Conservation (phyloP, 345 rosid species). For the Brassica napus region DNA sequence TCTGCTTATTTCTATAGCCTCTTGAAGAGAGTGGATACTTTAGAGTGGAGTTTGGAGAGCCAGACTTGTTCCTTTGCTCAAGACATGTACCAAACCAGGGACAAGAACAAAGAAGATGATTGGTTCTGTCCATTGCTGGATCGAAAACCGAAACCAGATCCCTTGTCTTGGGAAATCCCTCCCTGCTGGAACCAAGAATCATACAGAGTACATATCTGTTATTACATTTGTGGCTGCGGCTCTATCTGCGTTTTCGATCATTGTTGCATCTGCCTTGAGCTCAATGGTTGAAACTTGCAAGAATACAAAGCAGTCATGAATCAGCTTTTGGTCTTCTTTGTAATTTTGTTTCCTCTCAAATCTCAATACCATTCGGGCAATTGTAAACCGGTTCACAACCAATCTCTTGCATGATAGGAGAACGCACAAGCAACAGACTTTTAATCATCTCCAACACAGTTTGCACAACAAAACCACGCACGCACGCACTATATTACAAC, state of each 20-base stretch:
- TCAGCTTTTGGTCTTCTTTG: constrained; percentile 1
- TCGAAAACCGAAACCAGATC: constrained; percentile 20
- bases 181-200: constrained; percentile 56
- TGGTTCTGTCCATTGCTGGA: constrained; percentile 39
- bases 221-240: constrained; percentile 54
- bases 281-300: constrained; percentile 30
- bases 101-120: constrained; percentile 41
- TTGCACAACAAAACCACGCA: constrained; percentile 24
- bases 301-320: constrained; percentile 24
- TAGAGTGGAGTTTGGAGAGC: constrained; percentile 54
- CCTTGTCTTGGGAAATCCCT: constrained; percentile 51
- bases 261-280: constrained; percentile 44
- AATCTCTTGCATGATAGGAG: not conserved
- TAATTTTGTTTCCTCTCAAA: constrained; percentile 5
- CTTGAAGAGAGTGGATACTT: constrained; percentile 66
- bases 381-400: constrained; percentile 2
- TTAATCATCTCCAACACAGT: constrained; percentile 27
- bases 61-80: constrained; percentile 53
- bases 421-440: constrained; percentile 12
- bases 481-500: not conserved
- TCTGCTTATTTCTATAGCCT: constrained; percentile 45
- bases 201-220: constrained; percentile 51
- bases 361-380: not conserved
- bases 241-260: constrained; percentile 51
- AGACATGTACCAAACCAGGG: constrained; percentile 39